phyloP scores from a whole-genome alignment of 306 rosid genomes.

The Prinsepia uniflora region DNA sequence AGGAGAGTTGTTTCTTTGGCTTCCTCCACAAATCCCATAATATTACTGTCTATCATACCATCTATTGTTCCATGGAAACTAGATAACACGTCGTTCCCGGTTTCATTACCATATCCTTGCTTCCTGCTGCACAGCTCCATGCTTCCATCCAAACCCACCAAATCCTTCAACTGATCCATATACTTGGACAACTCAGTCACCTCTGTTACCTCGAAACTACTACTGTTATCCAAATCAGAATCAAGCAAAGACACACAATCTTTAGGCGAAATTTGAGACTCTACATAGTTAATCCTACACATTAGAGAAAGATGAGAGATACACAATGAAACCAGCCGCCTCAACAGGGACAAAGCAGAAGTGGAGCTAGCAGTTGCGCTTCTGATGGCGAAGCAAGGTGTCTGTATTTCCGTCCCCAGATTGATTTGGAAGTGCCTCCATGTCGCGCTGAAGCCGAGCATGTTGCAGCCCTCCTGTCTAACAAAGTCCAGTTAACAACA shows the following conservation, averaged over 20 bases:
- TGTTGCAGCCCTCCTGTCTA: constrained; percentile 58
- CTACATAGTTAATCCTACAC: constrained; percentile 27
- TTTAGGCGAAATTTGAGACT: constrained; percentile 22
- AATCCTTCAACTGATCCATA: constrained; percentile 49
- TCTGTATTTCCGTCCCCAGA: constrained; percentile 54
- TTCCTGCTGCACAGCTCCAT: not conserved
- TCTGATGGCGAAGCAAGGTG: constrained; percentile 56
- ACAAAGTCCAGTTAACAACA: constrained; percentile 28
- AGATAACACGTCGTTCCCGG: constrained; percentile 10
- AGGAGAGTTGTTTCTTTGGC: constrained; percentile 23
- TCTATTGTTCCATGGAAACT: constrained; percentile 25
- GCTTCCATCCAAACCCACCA: constrained; percentile 36
- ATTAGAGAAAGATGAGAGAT: constrained; percentile 39
- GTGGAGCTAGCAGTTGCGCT: constrained; percentile 58
- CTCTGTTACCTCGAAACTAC: constrained; percentile 37
- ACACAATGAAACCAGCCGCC: constrained; percentile 37
- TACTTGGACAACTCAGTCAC: constrained; percentile 38
- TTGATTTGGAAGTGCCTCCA: constrained; percentile 71
- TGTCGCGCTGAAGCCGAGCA: constrained; percentile 31
- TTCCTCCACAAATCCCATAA: constrained; percentile 29
- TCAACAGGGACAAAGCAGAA: constrained; percentile 15
- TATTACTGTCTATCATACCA: constrained; percentile 30
- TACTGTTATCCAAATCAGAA: constrained; percentile 27
- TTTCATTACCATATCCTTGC: constrained; percentile 15
- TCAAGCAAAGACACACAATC: constrained; percentile 52